Percentiles rank a stretch among this genome's conserved stretches.
Conservation (phyloP, 352 stramenopile species). For the Phytophthora gonapodyides region DNA sequence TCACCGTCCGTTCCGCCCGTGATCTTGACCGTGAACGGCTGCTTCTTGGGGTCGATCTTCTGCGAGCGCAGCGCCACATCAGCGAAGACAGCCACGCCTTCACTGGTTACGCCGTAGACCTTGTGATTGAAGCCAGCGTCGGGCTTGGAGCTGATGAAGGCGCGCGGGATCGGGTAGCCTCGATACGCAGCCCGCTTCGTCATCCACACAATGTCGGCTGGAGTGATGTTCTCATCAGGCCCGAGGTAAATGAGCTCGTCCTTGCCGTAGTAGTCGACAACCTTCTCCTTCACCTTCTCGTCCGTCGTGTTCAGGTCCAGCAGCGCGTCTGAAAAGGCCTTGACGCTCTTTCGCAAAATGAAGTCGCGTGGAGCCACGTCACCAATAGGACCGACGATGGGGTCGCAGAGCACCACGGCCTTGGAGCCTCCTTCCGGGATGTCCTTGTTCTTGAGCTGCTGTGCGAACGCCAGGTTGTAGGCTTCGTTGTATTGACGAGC, state of each 20-base stretch:
- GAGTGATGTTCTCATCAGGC: constrained; percentile 86
- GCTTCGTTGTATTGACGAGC: constrained; percentile 83
- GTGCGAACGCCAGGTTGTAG: constrained; percentile 85
- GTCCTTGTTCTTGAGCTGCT: constrained; percentile 91
- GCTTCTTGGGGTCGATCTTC: constrained; percentile 73
- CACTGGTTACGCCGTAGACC: constrained; percentile 85
- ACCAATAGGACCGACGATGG: constrained; percentile 68
- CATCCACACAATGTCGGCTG: constrained; percentile 82
- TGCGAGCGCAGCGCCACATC: constrained; percentile 77
- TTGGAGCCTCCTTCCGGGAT: constrained; percentile 87
- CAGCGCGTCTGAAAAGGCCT: constrained; percentile 94
- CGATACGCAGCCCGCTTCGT: constrained; percentile 81
- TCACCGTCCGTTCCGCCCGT: constrained; percentile 97
- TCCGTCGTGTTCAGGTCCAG: constrained; percentile 82
- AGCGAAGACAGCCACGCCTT: constrained; percentile 82
- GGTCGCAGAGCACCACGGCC: constrained; percentile 81
- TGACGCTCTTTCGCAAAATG: constrained; percentile 96
- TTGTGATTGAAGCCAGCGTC: constrained; percentile 89
- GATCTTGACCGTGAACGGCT: constrained; percentile 84
- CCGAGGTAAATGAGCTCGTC: constrained; percentile 87
- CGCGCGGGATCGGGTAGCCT: constrained; percentile 78
- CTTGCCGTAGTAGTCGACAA: constrained; percentile 81
- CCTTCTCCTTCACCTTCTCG: constrained; percentile 70
- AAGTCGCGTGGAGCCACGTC: constrained; percentile 84
- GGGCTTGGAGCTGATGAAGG: constrained; percentile 88